A percentile compares a stretch with the other conserved stretches of the same genome.
phyloP scores from a whole-genome alignment of 371 early-diverging fungal genomes.

The Mucor circinelloides region DNA sequence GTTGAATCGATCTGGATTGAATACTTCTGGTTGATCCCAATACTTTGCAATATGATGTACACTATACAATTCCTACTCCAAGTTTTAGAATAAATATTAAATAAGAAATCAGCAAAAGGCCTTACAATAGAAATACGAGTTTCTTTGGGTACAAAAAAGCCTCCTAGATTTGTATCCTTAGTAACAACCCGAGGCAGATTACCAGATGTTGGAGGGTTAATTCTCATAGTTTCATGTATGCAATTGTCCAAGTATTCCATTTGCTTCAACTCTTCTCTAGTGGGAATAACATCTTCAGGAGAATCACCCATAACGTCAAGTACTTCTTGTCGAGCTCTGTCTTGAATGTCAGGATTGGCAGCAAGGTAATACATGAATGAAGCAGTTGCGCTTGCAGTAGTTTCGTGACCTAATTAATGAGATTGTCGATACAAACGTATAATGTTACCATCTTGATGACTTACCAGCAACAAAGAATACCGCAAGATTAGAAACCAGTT shows the following conservation, averaged over 20 bases:
- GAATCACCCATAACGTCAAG: slow-evolving; percentile 52
- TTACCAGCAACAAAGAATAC: slow-evolving; percentile 45
- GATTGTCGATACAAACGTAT: neutral
- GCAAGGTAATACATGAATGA: slow-evolving; percentile 43
- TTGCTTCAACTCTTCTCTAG: slow-evolving; percentile 39
- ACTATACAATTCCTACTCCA: slow-evolving; percentile 24
- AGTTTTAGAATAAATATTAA: neutral
- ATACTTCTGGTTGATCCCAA: slow-evolving; percentile 31
- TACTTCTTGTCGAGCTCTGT: slow-evolving; percentile 52
- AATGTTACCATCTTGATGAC: neutral
- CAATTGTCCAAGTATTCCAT: slow-evolving; percentile 48
- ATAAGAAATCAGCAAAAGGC: neutral
- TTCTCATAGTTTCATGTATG: slow-evolving; percentile 46
- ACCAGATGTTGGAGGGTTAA: slow-evolving; percentile 38
- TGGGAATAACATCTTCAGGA: slow-evolving; percentile 46
- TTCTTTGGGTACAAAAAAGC: slow-evolving; percentile 47
- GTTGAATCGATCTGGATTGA: slow-evolving; percentile 36
- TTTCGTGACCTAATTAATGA: slow-evolving; percentile 44
- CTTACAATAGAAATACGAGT: slow-evolving; percentile 33
- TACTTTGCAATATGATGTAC: slow-evolving; percentile 27
- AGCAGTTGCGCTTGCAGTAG: slow-evolving; percentile 50
- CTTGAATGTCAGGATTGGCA: slow-evolving; percentile 44
- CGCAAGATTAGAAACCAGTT: slow-evolving; percentile 25
- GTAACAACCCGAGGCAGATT: slow-evolving; percentile 32
- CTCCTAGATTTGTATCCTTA: slow-evolving; percentile 41